Conservation (phyloP, 805 yeast genomes). For the Yarrowia keelungensis region DNA sequence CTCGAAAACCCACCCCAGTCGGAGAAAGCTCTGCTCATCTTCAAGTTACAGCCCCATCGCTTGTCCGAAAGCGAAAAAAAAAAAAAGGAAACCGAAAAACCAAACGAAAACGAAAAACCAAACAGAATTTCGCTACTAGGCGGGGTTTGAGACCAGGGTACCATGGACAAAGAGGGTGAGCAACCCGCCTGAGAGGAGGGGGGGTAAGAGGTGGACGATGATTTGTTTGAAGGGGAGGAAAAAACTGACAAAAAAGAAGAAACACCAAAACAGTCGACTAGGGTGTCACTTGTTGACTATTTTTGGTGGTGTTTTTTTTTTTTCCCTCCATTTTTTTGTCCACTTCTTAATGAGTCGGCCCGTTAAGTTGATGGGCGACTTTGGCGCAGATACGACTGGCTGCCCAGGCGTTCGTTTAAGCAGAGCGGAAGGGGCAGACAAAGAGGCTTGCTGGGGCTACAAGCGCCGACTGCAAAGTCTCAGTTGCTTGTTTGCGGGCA, state of each 20-base stretch:
- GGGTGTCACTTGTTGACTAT: too few species aligned
- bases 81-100: background rate
- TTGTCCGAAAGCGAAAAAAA: background rate
- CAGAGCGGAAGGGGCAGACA: constrained; percentile 36
- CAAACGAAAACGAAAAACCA: background rate
- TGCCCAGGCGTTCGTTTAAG: constrained; percentile 39
- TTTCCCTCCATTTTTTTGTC: too few species aligned
- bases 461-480: background rate
- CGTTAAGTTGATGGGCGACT: constrained; percentile 20
- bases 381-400: constrained; percentile 36
- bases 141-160: constrained; percentile 37
- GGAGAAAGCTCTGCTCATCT: too few species aligned
- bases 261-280: too few species aligned
- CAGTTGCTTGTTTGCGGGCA: constrained; percentile 30
- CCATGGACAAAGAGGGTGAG: constrained; percentile 28
- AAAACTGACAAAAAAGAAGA: too few species aligned
- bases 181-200: constrained; percentile 7
- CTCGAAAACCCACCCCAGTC: too few species aligned
- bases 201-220: background rate
- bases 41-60: constrained; percentile 13
- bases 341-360: too few species aligned
- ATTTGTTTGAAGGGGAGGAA: too few species aligned
- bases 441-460: constrained; percentile 30
- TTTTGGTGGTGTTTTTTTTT: too few species aligned
- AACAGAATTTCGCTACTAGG: constrained; percentile 24